Base-by-base conservation (phyloP, 495 filamentous ascomycete genomes). In the Annulohypoxylon stygium region DNA sequence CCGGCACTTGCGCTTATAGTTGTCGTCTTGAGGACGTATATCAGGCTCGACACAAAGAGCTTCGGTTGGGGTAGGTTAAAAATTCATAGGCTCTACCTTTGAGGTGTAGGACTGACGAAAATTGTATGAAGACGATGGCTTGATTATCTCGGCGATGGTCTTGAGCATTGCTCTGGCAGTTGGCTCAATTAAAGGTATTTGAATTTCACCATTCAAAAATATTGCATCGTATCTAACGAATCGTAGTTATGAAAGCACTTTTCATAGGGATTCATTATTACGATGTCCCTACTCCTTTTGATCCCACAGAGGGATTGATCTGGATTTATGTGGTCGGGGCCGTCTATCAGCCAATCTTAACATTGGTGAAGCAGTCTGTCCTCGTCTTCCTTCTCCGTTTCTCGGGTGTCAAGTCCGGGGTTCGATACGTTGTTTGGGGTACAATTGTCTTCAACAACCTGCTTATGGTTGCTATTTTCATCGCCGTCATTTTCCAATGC, bases 281-380 rank as follows among this genome's bases (percentile, higher is more conserved):
- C 57, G 82, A 84, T 59, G 73, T 83, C 3, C 82, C 82, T 30
- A 30, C 30, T 9, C 65, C 70, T 11, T 62, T 67, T 23, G 71
- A 74, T 64, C 63, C 71, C 20, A 74, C 71, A 6, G 61, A 74
- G 14, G 71, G 71, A 34, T 16, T 74, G 7, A 71, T 74, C 9
- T 74, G 67, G 67, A 74, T 85, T 48, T 83, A 82, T 20, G 81
- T 81, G 10, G 81, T 83, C 33, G 84, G 87, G 58, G 71, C 87
- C 14, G 70, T 88, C 50, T 88, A 89, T 70, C 87, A 87, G 60
- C 86, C 86, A 0, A 81, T 85, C 60, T 76, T 89, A 50, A 81
- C 86, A 7, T 59, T 85, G 6, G 81, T 85, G 6, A 88, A 88
- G 69, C 61, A 83, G 1, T 81, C 80, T 1, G 65, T 89, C 80